These are phyloP conservation scores for Komagataea norvegica DNA, from an alignment of 1,139 yeast genomes.

Conservation along the genomic window DNA sequence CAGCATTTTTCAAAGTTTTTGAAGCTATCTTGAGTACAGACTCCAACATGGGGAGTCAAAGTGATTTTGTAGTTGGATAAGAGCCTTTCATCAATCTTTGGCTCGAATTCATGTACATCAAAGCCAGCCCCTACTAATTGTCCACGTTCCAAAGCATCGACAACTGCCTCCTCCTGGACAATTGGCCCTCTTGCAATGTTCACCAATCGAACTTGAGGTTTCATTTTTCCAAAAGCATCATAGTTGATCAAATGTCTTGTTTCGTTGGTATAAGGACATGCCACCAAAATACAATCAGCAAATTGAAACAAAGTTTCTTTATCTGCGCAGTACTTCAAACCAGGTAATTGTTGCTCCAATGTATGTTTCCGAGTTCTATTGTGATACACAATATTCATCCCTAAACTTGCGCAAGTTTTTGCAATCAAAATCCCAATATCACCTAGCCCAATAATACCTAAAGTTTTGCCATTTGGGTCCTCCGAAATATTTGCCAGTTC, in stretches of 20 bases:
- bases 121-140: slow-evolving; percentile 38
- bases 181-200: slow-evolving; percentile 39
- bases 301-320: slow-evolving; percentile 30
- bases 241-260: slow-evolving; percentile 30
- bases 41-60: slow-evolving; percentile 36
- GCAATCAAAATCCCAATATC: slow-evolving; percentile 36
- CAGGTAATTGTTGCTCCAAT: slow-evolving; percentile 26
- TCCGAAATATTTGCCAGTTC: slow-evolving; percentile 28
- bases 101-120: slow-evolving; percentile 40
- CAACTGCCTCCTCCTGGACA: slow-evolving; percentile 35
- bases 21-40: slow-evolving; percentile 32
- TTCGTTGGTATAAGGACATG: slow-evolving; percentile 33
- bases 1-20: slow-evolving; percentile 33
- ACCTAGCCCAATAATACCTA: slow-evolving; percentile 37
- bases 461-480: slow-evolving; percentile 33
- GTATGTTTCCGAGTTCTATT: slow-evolving; percentile 28
- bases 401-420: slow-evolving; percentile 31
- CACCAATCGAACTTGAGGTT: slow-evolving; percentile 32
- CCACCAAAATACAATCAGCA: slow-evolving; percentile 34
- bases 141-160: slow-evolving; percentile 36
- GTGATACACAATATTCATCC: slow-evolving; percentile 35
- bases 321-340: slow-evolving; percentile 26
- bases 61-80: slow-evolving; percentile 32
- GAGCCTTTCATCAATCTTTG: slow-evolving; percentile 30
- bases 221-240: slow-evolving; percentile 33